Evolutionary conservation across 768 basidiomycete species (phyloP).

Genomic region (Tricholomella constricta): DNA sequence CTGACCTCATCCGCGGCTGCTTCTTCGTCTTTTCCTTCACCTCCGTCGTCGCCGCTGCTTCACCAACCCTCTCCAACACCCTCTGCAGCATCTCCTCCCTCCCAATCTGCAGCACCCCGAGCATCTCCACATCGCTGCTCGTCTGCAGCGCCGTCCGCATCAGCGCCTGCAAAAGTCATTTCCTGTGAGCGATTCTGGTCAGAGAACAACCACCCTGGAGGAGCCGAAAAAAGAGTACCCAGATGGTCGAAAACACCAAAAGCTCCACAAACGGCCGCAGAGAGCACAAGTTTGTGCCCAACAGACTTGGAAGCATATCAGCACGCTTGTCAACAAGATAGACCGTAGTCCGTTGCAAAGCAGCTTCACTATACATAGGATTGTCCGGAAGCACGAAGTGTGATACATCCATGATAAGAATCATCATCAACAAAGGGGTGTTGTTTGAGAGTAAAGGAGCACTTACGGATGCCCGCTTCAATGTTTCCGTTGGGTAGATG

Average conservation of each 20-base stretch:
- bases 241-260: slow-evolving; percentile 92
- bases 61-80: too few species aligned
- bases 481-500: slow-evolving; percentile 89
- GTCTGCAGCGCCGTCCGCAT: too few species aligned
- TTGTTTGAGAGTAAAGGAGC: neutral
- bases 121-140: too few species aligned
- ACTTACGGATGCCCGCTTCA: slow-evolving; percentile 97
- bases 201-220: slow-evolving; percentile 9
- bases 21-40: too few species aligned
- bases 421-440: neutral
- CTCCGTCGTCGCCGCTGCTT: too few species aligned
- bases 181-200: slow-evolving; percentile 58
- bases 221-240: slow-evolving; percentile 53
- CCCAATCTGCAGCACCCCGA: too few species aligned
- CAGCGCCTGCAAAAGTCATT: slow-evolving; percentile 66
- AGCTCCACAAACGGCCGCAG: slow-evolving; percentile 91
- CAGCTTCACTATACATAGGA: slow-evolving; percentile 95
- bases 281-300: slow-evolving; percentile 96
- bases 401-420: slow-evolving; percentile 89
- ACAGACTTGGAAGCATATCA: slow-evolving; percentile 92
- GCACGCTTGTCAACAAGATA: slow-evolving; percentile 98
- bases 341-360: slow-evolving; percentile 94
- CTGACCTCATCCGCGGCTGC: too few species aligned
- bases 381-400: slow-evolving; percentile 93
- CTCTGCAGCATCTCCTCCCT: too few species aligned